Evolutionary conservation across 257 asterid species (phyloP).

Genomic region (Penstemon newberryi): DNA sequence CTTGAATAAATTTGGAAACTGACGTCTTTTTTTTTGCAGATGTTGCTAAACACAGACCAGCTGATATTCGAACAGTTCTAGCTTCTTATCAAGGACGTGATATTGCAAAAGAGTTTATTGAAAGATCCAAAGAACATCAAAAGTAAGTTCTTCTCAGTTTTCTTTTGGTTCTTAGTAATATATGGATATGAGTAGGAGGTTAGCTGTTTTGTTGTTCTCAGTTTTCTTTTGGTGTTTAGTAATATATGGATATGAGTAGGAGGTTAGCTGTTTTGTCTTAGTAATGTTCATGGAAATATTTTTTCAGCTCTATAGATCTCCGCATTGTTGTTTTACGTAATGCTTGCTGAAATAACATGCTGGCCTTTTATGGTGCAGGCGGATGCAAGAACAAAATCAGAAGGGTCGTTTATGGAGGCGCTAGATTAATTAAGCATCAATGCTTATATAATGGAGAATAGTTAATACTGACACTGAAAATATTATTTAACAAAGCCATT

Average conservation of each 20-base stretch:
- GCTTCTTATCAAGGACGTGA: constrained; percentile 85
- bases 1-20: constrained; percentile 17
- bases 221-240: background rate
- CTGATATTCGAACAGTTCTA: constrained; percentile 78
- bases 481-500: too few relatives aligned
- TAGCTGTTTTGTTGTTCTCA: background rate
- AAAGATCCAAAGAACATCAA: constrained; percentile 74
- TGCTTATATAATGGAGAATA: too few relatives aligned
- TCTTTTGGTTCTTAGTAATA: background rate
- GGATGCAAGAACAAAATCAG: constrained; percentile 5
- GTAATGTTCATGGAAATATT: background rate
- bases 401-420: constrained; percentile 14
- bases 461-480: too few relatives aligned
- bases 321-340: background rate
- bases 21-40: constrained; percentile 47
- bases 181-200: background rate
- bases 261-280: background rate
- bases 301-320: background rate
- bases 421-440: background rate
- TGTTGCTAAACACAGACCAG: constrained; percentile 73
- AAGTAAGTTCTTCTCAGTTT: constrained; percentile 44
- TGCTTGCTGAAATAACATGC: background rate
- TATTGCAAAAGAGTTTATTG: constrained; percentile 79
- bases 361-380: constrained; percentile 12
- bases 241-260: too few relatives aligned